Base-by-base conservation (phyloP, 192 early-diverging fungal species). In the Lobosporangium transversale region DNA sequence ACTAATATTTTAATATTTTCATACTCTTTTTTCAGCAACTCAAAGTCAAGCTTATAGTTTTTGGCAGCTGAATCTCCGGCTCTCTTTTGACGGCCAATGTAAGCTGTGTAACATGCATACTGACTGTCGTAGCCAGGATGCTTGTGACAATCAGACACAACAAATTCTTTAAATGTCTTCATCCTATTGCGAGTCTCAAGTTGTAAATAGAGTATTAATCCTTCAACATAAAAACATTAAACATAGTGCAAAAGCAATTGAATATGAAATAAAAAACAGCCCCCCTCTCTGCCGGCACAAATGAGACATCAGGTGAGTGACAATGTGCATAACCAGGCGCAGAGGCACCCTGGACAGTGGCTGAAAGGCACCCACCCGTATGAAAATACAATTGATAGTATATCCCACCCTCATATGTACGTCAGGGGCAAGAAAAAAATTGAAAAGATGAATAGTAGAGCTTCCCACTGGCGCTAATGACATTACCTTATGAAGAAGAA, bases 291-390 rank as follows among this genome's bases (percentile, higher is more conserved):
- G 48, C 48, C 9, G 24, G 48, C 23, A 50, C 24, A 2, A 9
- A 26, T 50, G 23, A 50, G 23, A 26, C 48, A 50, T 50, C 48
- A 50, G 48, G 29, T 50, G 48, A 26, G 4, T 50, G 48, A 50
- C 48, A 50, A 14, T 50, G 48, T 26, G 48, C 48, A 50, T 50
- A 50, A 26, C 48, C 48, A 50, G 48, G 48, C 14, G 48, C 23
- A 24, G 48, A 50, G 48, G 23, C 6, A 17, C 23, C 45, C 45
- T 48, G 45, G 45, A 6, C 17, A 48, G 5, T n/a, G 45, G 45
- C 45, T 48, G 45, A 48, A 48, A 48, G 45, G 45, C 45, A 48
- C 45, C 45, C n/a, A 48, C 23, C 45, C 45, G 45, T 48, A 48
- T 48, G 45, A 48, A 48, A 14, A 14, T 14, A 48, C 45, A 20